Conservation (phyloP, 2,329 filamentous ascomycete species). For the Cercospora zeae-maydis region DNA sequence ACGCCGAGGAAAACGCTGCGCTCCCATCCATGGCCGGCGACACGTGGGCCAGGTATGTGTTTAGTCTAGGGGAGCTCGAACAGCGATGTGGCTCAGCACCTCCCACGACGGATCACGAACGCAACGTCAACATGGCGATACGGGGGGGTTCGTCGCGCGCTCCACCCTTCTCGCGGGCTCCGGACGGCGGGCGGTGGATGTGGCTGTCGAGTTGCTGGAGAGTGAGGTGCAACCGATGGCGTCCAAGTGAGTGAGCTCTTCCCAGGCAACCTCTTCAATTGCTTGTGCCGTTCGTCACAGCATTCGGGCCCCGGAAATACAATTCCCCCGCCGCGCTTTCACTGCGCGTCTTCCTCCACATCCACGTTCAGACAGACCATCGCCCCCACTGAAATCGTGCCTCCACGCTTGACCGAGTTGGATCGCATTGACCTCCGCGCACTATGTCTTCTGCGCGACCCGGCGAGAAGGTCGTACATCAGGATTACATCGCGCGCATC, state of each 20-base stretch:
- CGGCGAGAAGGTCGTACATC: slow-evolving; percentile 57
- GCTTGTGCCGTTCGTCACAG: not conserved
- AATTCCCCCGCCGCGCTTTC: not conserved
- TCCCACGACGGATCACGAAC: not conserved
- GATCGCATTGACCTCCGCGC: not conserved
- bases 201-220: not conserved
- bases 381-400: not conserved
- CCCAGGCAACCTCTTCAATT: not conserved
- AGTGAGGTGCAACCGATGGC: not conserved
- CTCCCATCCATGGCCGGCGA: slow-evolving; percentile 7
- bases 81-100: slow-evolving; percentile 9
- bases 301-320: not conserved
- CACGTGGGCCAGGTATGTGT: slow-evolving; percentile 8
- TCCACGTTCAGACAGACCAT: not conserved
- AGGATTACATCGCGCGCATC: slow-evolving; percentile 96
- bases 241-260: not conserved
- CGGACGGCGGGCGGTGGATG: not conserved
- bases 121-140: not conserved
- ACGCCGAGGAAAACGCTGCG: not conserved
- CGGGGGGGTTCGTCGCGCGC: not conserved
- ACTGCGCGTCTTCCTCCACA: not conserved
- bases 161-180: not conserved
- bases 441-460: slow-evolving; percentile 31
- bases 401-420: not conserved
- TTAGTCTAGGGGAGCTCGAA: slow-evolving; percentile 8